Evolutionary conservation across 164 flowering plant genomes (phyloP), one percentile per base, ranked within the genome.

Genomic region (Cinnamomum micranthum): DNA sequence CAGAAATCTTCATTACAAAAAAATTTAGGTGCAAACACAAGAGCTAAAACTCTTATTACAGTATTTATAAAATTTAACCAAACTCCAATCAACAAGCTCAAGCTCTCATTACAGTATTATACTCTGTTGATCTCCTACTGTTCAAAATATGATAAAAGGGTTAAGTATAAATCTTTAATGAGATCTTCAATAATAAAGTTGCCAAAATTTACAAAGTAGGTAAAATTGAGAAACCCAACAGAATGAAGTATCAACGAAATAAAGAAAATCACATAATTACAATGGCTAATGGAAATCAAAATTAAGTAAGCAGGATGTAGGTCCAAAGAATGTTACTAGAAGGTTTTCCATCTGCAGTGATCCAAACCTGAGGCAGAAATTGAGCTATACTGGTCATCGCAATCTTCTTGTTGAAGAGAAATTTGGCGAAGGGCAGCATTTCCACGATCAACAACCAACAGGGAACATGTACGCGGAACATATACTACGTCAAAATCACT

Each of bases 341-440:
- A 31, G 41, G 6, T 17, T 31, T 17, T 67, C 69, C 47, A 27
- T 17, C 6, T 19, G 12, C 15, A 11, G 67, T 31, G 50, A 50
- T 50, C 41, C 73, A 79, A 80, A 93, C 98, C 99, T 89, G 93
- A 77, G 64, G 83, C 19, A 69, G 96, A 84, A 82, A 95, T 81
- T 60, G 97, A 90, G 82, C 81, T 85, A 77, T 84, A 64, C 74
- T 90, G 88, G 70, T 82, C 80, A 84, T 91, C 91, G 80, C 99
- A 95, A 69, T 94, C 99, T 70, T 96, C 97, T 80, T 86, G 86
- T 67, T 84, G 81, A 65, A 96, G 95, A 74, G 90, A 82, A 74
- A 96, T 96, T 83, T 94, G 98, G 33, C 99, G 88, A 77, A 96
- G 92, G 47, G 99, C 99, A 71, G 99, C 99, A 88, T 96, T 94